Evolutionary conservation across 2,329 filamentous ascomycete species (phyloP).

Genomic region (Dothistroma pini): DNA sequence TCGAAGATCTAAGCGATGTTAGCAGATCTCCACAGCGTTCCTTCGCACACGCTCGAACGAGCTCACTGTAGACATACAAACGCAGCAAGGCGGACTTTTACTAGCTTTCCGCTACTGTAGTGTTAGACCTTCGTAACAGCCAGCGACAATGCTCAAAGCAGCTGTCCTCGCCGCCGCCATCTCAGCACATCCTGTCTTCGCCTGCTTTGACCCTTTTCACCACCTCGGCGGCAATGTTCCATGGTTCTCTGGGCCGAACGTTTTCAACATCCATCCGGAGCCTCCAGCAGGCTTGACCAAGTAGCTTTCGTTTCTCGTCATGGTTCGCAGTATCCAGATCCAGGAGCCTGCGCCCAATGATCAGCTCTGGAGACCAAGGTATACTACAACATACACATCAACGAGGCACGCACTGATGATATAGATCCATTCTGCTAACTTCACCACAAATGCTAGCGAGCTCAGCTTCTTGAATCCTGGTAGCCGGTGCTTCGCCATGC

Average conservation of each 20-base stretch:
- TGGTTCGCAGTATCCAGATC: constrained; percentile 61
- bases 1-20: background rate
- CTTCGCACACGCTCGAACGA: background rate
- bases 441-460: constrained; percentile 49
- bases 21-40: background rate
- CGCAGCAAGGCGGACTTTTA: background rate
- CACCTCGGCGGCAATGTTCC: constrained; percentile 41
- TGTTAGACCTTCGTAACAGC: background rate
- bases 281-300: constrained; percentile 57
- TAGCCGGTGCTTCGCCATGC: constrained; percentile 55
- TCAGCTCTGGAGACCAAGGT: constrained; percentile 30
- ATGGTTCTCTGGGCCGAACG: constrained; percentile 51
- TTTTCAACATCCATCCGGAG: constrained; percentile 52
- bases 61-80: background rate
- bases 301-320: constrained; percentile 59
- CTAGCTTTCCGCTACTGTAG: background rate
- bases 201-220: constrained; percentile 26
- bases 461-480: constrained; percentile 60
- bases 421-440: constrained; percentile 53
- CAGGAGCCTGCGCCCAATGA: constrained; percentile 59
- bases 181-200: background rate
- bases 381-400: constrained; percentile 10
- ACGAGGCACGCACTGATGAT: background rate
- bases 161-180: background rate
- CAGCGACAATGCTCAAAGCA: background rate